phyloP scores from a whole-genome alignment of 805 yeast genomes.

The Zygosaccharomyces siamensis region DNA sequence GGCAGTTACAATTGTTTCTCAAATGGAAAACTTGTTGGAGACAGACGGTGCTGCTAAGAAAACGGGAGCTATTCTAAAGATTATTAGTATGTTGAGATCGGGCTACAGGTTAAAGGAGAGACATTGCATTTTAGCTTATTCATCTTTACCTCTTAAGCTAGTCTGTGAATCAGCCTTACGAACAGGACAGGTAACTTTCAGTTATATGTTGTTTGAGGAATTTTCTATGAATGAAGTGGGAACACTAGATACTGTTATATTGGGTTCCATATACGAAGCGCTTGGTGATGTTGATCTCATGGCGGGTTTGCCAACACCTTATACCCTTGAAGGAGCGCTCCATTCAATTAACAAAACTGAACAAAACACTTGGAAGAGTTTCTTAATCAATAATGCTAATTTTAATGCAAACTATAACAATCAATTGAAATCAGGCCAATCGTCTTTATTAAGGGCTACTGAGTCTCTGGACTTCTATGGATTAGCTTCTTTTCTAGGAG shows the following conservation, averaged over 20 bases:
- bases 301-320: constrained; percentile 58
- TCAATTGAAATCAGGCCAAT: constrained; percentile 1
- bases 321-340: constrained; percentile 50
- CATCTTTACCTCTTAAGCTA: constrained; percentile 15
- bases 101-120: constrained; percentile 19
- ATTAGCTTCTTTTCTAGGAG: constrained; percentile 43
- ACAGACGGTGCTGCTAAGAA: constrained; percentile 11
- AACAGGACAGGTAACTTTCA: constrained; percentile 27
- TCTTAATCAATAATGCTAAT: constrained; percentile 53
- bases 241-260: constrained; percentile 9
- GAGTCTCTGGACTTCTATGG: constrained; percentile 53
- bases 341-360: constrained; percentile 35
- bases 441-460: constrained; percentile 37
- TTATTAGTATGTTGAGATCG: constrained; percentile 29
- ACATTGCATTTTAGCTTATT: constrained; percentile 19
- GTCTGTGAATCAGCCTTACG: constrained; percentile 14
- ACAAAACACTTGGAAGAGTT: constrained; percentile 37
- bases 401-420: constrained; percentile 42
- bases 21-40: constrained; percentile 2
- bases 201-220: constrained; percentile 38
- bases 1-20: constrained; percentile 6
- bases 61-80: constrained; percentile 17
- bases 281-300: constrained; percentile 61
- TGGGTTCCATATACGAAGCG: constrained; percentile 42
- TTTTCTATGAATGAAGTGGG: constrained; percentile 8